Base-by-base conservation (phyloP, 176 grass and related monocot species). In the Otatea glauca region DNA sequence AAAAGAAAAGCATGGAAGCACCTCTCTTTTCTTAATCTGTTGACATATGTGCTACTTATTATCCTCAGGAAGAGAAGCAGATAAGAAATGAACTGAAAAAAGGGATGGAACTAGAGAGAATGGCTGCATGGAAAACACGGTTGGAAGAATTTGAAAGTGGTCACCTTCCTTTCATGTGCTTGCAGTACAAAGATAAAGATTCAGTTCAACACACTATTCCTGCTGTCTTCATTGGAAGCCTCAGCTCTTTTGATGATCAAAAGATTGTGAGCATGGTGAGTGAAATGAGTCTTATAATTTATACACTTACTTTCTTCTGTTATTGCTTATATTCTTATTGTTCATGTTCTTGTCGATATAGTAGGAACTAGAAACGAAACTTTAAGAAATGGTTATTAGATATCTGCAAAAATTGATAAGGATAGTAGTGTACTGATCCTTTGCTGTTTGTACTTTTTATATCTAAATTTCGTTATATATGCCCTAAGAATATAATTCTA, bases 121-220 rank as follows among this genome's bases (percentile, higher is more conserved):
- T 95, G 91, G 81, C 81, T 51, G 91, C 96, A 65, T 98, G 91
- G 93, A 95, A 89, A 89, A 92, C 66, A 74, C 72, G 89, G 58
- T 49, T 98, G 84, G 93, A 95, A 75, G 91, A 93, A 68, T 88
- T 86, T 90, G 87, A 93, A 93, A 94, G 84, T 88, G 91, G 70
- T 9, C 78, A 87, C 74, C 93, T 98, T 90, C 96, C 93, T 86
- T 98, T 98, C 83, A 90, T 98, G 64, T 98, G 96, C 87, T 85
- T 98, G 86, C 92, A 93, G 72, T 95, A 98, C 71, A 95, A 92
- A 87, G 96, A 95, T 82, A 98, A 93, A 83, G 96, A 98, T 94
- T 92, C 89, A 85, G 78, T 95, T 90, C 93, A 95, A 53, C 91
- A 98, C 54, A 88, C 85, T 20, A 81, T 95, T 51, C 96, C 93